Percentiles rank a stretch among this genome's conserved stretches.
These are phyloP conservation scores for Polyplosphaeria fusca DNA, from an alignment of 495 filamentous ascomycete genomes.

Conservation along the genomic window DNA sequence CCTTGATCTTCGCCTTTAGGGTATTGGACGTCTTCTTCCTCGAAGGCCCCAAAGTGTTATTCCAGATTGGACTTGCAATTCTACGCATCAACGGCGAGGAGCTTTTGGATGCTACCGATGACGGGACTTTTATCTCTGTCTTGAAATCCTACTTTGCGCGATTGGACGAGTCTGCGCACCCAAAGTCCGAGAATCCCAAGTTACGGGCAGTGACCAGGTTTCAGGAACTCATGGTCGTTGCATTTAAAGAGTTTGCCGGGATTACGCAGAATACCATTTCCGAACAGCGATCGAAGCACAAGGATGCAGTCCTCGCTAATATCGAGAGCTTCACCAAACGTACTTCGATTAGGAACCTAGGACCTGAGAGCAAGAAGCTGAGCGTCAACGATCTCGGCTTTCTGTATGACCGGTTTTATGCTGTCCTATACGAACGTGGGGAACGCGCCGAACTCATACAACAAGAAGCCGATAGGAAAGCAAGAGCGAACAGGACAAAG, in stretches of 20 bases:
- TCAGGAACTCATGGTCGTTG: conserved; percentile 97
- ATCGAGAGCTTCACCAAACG: conserved; percentile 97
- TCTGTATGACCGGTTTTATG: conserved; percentile 91
- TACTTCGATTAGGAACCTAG: conserved; percentile 92
- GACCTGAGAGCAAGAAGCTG: conserved; percentile 88
- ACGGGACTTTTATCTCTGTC: conserved; percentile 94
- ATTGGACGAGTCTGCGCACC: conserved; percentile 92
- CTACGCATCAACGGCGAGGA: conserved; percentile 97
- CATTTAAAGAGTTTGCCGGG: conserved; percentile 93
- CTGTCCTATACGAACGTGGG: conserved; percentile 83
- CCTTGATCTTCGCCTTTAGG: conserved; percentile 91
- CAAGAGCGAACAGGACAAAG: conserved; percentile 57
- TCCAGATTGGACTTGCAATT: conserved; percentile 94
- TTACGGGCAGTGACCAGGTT: conserved; percentile 89
- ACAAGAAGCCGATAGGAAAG: conserved; percentile 66
- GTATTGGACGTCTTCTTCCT: conserved; percentile 98
- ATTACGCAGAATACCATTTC: conserved; percentile 91
- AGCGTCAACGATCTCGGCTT: conserved; percentile 79
- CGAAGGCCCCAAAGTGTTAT: conserved; percentile 94
- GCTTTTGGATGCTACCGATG: conserved; percentile 89
- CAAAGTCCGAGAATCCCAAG: conserved; percentile 89
- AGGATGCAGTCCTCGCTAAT: conserved; percentile 83
- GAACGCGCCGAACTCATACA: conserved; percentile 74
- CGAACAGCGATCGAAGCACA: conserved; percentile 86
- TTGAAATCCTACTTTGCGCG: conserved; percentile 91